These are phyloP conservation scores for Colletotrichum sp. DNA, from an alignment of 2,329 filamentous ascomycete genomes.

Conservation along the genomic window DNA sequence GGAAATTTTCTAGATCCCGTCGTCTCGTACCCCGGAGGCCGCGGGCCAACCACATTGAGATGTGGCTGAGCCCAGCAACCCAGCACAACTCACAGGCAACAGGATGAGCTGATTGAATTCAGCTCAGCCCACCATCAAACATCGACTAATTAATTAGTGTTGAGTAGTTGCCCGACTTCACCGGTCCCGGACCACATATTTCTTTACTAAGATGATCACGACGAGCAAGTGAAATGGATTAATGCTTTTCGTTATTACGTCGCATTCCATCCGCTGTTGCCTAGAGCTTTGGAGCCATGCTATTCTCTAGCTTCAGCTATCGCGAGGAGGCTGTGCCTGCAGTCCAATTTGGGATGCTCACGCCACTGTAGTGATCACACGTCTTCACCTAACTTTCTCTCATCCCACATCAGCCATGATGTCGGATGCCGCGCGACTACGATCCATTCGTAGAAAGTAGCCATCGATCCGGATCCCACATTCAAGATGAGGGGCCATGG, in stretches of 20 bases:
- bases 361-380: not conserved
- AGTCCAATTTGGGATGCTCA: not conserved
- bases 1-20: not conserved
- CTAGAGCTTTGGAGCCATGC: not conserved
- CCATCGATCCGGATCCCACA: fast-evolving
- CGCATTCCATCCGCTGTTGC: not conserved
- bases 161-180: not conserved
- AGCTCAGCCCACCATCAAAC: not conserved
- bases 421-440: not conserved
- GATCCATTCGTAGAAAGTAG: not conserved
- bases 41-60: not conserved
- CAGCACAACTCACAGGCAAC: not conserved
- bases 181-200: not conserved
- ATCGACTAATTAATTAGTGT: fast-evolving
- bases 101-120: not conserved
- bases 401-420: not conserved
- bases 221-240: not conserved
- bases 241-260: not conserved
- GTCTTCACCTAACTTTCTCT: not conserved
- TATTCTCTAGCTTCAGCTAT: not conserved
- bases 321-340: not conserved
- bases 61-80: not conserved
- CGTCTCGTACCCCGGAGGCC: not conserved
- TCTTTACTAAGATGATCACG: too few relatives aligned
- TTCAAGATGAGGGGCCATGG: not conserved